Evolutionary conservation across 2,329 filamentous ascomycete genomes (phyloP).

Genomic region (Phialemonium atrogriseum): DNA sequence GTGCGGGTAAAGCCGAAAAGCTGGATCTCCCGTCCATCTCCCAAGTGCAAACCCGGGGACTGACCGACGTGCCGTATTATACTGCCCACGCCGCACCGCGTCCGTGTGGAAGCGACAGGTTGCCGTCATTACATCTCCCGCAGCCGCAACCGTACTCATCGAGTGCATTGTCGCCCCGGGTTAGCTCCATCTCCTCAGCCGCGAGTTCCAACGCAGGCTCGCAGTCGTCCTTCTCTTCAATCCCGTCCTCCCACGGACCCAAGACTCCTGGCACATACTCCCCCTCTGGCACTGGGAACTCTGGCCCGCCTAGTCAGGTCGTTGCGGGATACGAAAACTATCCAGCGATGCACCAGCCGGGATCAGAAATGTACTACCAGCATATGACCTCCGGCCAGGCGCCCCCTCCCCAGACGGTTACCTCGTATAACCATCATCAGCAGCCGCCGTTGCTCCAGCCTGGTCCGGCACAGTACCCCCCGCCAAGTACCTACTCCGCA

Average conservation of each 20-base stretch:
- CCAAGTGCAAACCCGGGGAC: slow-evolving; percentile 73
- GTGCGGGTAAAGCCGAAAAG: slow-evolving; percentile 81
- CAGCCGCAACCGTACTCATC: slow-evolving; percentile 63
- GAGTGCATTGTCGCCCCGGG: slow-evolving; percentile 65
- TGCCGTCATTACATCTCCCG: slow-evolving; percentile 63
- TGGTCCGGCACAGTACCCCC: slow-evolving; percentile 59
- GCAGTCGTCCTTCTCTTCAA: slow-evolving; percentile 46
- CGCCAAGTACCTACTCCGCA: slow-evolving; percentile 54
- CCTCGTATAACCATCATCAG: slow-evolving; percentile 67
- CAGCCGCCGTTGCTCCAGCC: slow-evolving; percentile 71
- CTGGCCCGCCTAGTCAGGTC: slow-evolving; percentile 28
- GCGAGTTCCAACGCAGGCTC: slow-evolving; percentile 42
- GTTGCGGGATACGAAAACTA: slow-evolving; percentile 34
- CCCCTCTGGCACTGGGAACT: slow-evolving; percentile 44
- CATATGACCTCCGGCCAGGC: slow-evolving; percentile 73
- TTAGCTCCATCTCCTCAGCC: slow-evolving; percentile 63
- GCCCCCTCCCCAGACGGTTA: slow-evolving; percentile 67
- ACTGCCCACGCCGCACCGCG: slow-evolving; percentile 58
- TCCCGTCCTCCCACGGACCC: slow-evolving; percentile 51
- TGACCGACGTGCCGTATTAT: slow-evolving; percentile 62
- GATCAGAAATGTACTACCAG: slow-evolving; percentile 77
- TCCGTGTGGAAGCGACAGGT: slow-evolving; percentile 62
- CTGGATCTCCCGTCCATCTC: slow-evolving; percentile 89
- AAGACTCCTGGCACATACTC: slow-evolving; percentile 60
- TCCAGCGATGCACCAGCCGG: slow-evolving; percentile 70